These are phyloP conservation scores for Hyaloscypha hepaticicola DNA, from an alignment of 495 filamentous ascomycete genomes.

Conservation along the genomic window DNA sequence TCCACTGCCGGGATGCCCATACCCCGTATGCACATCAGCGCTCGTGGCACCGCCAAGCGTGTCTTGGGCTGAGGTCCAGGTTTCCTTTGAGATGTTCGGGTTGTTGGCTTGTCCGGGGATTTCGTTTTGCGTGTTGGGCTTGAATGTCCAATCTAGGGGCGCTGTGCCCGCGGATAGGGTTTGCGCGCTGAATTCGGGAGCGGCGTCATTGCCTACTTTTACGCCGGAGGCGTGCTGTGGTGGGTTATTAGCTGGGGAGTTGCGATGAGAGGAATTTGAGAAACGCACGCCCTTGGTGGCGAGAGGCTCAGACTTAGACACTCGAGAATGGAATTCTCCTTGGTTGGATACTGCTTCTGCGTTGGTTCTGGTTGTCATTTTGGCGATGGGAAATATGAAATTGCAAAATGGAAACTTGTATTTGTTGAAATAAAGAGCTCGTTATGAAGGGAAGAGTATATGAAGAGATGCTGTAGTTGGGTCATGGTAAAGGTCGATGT, in stretches of 20 bases:
- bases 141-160: slow-evolving; percentile 58
- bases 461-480: not conserved
- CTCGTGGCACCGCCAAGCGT: slow-evolving; percentile 65
- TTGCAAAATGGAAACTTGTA: not conserved
- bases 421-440: not conserved
- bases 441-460: not conserved
- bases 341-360: slow-evolving; percentile 52
- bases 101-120: slow-evolving; percentile 45
- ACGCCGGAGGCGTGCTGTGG: slow-evolving; percentile 68
- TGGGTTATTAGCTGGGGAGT: slow-evolving; percentile 9
- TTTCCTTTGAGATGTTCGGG: slow-evolving; percentile 39
- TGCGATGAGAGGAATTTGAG: not conserved
- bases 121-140: slow-evolving; percentile 50
- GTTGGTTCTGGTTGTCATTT: slow-evolving; percentile 61
- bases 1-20: slow-evolving; percentile 62
- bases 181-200: slow-evolving; percentile 62
- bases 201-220: slow-evolving; percentile 57
- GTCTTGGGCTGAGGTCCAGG: slow-evolving; percentile 47
- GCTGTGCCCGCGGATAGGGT: slow-evolving; percentile 64
- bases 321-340: slow-evolving; percentile 55
- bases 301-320: slow-evolving; percentile 50
- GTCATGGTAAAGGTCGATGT: not conserved
- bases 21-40: slow-evolving; percentile 55
- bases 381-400: slow-evolving; percentile 23
- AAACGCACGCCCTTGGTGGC: slow-evolving; percentile 54